Base-by-base conservation (phyloP, 192 early-diverging fungal species). In the Linnemannia exigua region DNA sequence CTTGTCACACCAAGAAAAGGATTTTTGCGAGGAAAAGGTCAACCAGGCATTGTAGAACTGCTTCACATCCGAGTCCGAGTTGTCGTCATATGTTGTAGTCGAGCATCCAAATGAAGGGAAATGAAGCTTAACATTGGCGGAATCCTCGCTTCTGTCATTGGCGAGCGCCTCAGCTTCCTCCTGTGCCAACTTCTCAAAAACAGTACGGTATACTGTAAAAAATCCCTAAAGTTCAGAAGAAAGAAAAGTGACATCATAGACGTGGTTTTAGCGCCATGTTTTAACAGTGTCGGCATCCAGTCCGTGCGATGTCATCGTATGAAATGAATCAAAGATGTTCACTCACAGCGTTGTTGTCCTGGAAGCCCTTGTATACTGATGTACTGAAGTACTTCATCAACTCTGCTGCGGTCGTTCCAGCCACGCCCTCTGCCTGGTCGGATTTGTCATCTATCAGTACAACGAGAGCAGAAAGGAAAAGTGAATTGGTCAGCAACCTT, bases 1-100 rank as follows among this genome's bases (percentile, higher is more conserved):
- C 75, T 97, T 94, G 88, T 99, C 98, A 67, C 91, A 91, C 98
- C 98, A 99, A 38, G 91, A 90, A 79, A 99, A 99, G n/a, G 94
- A 95, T 88, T 99, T 99, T 76, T 89, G 85, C 19, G 94, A 92
- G 1, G 94, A 87, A 80, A 99, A 99, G 22, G 92, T 93, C 36
- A 92, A 86, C 92, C 96, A 99, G 44, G 94, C 91, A 51, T 89
- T 92, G 86, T 97, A 97, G 75, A 97, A 96, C 54, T 94, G 93
- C 38, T 92, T 89, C 66, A 94, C 88, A 58, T 89, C 88, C 16
- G 69, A 88, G 47, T 92, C 86, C 0, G 87, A 84, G 70, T 94
- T 92, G 28, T 90, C 89, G 63, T 96, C 95, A 87, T 92, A 96
- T 2, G 88, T 66, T 1, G 91, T 95, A 14, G 79, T 89, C n/a